Evolutionary conservation across 768 basidiomycete species (phyloP), one percentile per base, ranked within the genome.

Genomic region (Macrolepiota dolichaula): DNA sequence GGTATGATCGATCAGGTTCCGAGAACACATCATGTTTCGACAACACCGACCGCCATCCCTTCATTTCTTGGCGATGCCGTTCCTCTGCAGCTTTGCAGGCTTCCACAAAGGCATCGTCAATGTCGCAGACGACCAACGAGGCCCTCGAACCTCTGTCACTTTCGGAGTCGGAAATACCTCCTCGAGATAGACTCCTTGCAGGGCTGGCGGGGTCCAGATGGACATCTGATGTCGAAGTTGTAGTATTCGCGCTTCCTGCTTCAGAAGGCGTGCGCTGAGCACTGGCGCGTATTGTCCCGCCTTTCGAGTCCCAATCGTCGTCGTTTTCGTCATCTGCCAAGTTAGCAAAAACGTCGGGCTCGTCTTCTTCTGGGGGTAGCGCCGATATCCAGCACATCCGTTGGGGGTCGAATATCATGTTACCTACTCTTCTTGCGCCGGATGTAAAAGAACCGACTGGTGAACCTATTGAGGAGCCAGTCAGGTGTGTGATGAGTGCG

Each of bases 301-400:
- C 88, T 65, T 87, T 88, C 29, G 80, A 79, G 70, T 89, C 89
- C 85, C 87, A 90, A 22, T 73, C 79, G 57, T 83, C 83, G 55
- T 91, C 90, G 61, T 92, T 89, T 70, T 96, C 94, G 66, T 96
- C 96, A 64, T 96, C 95, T 2, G 89, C 92, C 29, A 95, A 83
- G 65, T 92, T 90, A 50, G 92, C 93, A 71, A 97, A 96, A n/a
- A 95, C 91, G 70, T 98, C 95, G 6, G 92, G 92, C 70, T 98
- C 95, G 42, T 96, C 93, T 69, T 96, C 92, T 60, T 94, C 94
- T 22, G 90, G 88, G 5, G 88, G 81, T 42, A 93, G 73, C 62
- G 87, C 87, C 59, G 92, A 92, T 74, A 98, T 84, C 94, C 94
- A 98, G 70, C 94, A 92, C 95, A 98, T 98, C 25, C 87, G 86